phyloP scores from a whole-genome alignment of 2,329 filamentous ascomycete species.

The Fusarium anguioides region DNA sequence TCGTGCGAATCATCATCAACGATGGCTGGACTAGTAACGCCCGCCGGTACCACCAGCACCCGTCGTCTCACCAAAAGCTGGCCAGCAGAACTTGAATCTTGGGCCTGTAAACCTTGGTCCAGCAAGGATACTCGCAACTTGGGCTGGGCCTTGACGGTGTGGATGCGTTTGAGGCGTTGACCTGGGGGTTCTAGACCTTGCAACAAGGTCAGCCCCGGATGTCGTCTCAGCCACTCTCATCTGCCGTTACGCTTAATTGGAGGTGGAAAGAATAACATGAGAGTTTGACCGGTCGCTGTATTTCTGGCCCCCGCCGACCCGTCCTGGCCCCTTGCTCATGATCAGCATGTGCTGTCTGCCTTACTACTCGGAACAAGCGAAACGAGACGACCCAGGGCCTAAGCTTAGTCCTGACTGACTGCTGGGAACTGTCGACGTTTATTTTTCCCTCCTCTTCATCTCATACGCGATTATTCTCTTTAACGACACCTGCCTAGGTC shows the following conservation, averaged over 20 bases:
- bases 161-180: constrained; percentile 32
- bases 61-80: constrained; percentile 40
- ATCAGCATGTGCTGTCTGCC: constrained; percentile 22
- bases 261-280: constrained; percentile 21
- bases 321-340: constrained; percentile 30
- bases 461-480: constrained; percentile 6
- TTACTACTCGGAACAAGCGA: constrained; percentile 1
- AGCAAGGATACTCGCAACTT: background rate
- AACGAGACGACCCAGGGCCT: background rate
- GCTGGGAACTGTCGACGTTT: background rate
- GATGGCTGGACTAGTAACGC: constrained; percentile 29
- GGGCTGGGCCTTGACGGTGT: constrained; percentile 23
- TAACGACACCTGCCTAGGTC: constrained; percentile 5
- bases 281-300: background rate
- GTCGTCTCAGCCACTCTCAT: constrained; percentile 44
- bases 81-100: constrained; percentile 27
- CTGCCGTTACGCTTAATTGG: constrained; percentile 37
- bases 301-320: constrained; percentile 13
- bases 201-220: constrained; percentile 43
- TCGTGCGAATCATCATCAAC: constrained; percentile 39
- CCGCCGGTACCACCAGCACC: constrained; percentile 34
- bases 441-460: constrained; percentile 20
- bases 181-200: constrained; percentile 38
- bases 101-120: constrained; percentile 1
- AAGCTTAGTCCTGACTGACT: background rate